Evolutionary conservation across 2,329 filamentous ascomycete genomes (phyloP).

Genomic region (Trichoderma aggressivum): DNA sequence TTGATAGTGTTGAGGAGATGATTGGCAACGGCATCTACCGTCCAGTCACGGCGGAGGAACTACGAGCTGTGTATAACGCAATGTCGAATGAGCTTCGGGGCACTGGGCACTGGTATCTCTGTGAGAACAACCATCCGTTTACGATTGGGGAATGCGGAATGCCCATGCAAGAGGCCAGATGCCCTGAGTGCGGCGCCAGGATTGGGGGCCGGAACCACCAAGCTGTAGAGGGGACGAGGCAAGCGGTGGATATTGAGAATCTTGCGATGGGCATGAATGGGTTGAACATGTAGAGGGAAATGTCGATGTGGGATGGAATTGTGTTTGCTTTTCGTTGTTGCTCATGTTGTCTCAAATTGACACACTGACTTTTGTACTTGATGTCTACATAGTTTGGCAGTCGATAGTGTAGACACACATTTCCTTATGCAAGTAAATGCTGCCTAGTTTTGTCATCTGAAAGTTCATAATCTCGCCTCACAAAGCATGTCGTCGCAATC

Average conservation of each 20-base stretch:
- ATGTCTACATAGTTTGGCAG: not conserved
- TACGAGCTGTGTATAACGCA: constrained; percentile 42
- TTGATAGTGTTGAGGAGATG: not conserved
- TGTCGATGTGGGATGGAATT: not conserved
- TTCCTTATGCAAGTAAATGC: not conserved
- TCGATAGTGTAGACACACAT: not conserved
- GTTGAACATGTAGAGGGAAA: not conserved
- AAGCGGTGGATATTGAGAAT: constrained; percentile 34
- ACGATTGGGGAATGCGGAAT: constrained; percentile 64
- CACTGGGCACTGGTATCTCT: constrained; percentile 35
- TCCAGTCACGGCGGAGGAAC: constrained; percentile 39
- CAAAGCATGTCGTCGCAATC: not conserved
- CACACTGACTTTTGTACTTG: not conserved
- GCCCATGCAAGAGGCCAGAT: constrained; percentile 58
- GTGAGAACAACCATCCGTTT: constrained; percentile 41
- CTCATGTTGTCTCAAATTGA: not conserved
- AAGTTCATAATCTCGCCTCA: not conserved
- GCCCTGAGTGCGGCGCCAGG: constrained; percentile 57
- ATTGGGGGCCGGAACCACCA: constrained; percentile 55
- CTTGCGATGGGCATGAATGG: not conserved
- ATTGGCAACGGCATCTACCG: constrained; percentile 37
- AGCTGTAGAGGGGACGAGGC: constrained; percentile 49
- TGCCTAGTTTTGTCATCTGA: not conserved
- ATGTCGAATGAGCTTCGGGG: constrained; percentile 43
- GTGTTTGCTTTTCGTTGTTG: not conserved